Evolutionary conservation across 371 early-diverging fungal species (phyloP).

Genomic region (Nematocida ausubeli): DNA sequence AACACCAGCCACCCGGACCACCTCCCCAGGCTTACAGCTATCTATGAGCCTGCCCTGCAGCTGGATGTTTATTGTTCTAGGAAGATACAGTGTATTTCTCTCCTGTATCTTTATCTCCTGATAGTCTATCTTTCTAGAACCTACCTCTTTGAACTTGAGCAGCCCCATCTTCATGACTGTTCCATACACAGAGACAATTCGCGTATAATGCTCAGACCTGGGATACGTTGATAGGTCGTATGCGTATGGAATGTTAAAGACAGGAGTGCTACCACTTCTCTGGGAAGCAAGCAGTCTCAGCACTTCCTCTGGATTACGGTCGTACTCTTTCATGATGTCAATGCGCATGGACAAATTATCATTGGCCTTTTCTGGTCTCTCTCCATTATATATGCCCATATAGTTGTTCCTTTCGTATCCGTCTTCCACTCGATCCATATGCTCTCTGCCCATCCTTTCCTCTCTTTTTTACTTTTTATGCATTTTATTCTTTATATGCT

Average conservation of each 20-base stretch:
- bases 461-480: constrained; percentile 7
- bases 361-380: no score
- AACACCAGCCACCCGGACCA: constrained; percentile 58
- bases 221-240: constrained; percentile 55
- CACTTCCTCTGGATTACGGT: constrained; percentile 13
- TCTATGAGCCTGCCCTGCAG: constrained; percentile 59
- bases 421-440: not conserved
- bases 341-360: constrained; percentile 43
- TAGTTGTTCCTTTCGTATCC: not conserved
- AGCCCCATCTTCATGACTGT: constrained; percentile 61
- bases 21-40: constrained; percentile 62
- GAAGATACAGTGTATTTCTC: constrained; percentile 59
- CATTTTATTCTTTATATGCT: constrained; percentile 21
- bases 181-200: constrained; percentile 60
- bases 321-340: constrained; percentile 29
- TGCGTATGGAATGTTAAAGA: constrained; percentile 55
- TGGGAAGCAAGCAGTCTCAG: not conserved
- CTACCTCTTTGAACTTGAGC: constrained; percentile 58
- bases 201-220: constrained; percentile 46
- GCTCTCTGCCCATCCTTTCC: not conserved
- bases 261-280: no score
- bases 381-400: constrained; percentile 20
- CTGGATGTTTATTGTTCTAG: constrained; percentile 60
- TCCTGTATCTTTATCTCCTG: constrained; percentile 49
- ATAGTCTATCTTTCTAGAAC: constrained; percentile 29